A percentile compares a stretch with the other conserved stretches of the same genome.
Conservation (phyloP, 345 rosid species). For the Lumnitzera littorea region DNA sequence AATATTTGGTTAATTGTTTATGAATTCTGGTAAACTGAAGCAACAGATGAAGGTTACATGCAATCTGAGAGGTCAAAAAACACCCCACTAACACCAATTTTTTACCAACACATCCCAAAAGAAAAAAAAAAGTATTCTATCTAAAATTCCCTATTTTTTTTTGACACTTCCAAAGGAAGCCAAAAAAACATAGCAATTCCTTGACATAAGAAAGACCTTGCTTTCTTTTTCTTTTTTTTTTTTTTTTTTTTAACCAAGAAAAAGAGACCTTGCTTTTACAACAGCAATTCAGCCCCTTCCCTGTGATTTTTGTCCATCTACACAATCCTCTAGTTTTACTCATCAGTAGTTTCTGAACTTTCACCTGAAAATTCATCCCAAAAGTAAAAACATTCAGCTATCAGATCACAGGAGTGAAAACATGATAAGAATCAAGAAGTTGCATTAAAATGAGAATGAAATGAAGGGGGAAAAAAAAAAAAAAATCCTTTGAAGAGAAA, state of each 20-base stretch:
- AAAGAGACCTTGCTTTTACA: background rate
- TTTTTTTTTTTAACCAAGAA: no score
- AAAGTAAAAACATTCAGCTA: background rate
- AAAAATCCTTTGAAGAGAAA: background rate
- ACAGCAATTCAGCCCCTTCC: conserved; percentile 12
- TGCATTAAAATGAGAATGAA: background rate
- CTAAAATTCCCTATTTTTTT: conserved; percentile 21
- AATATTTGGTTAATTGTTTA: no score
- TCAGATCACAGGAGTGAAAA: background rate
- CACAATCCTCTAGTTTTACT: conserved; percentile 8
- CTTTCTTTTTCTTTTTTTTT: conserved; percentile 4
- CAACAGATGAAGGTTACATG: background rate
- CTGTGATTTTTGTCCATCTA: conserved; percentile 13
- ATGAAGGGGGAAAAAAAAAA: no score
- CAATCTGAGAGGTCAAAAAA: no score
- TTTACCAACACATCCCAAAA: conserved; percentile 2
- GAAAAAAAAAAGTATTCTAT: conserved; percentile 17
- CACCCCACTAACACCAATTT: background rate
- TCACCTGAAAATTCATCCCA: conserved; percentile 32
- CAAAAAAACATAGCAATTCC: background rate
- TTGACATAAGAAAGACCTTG: conserved; percentile 16
- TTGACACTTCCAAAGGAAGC: conserved; percentile 1
- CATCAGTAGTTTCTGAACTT: conserved; percentile 20
- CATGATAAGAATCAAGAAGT: background rate
- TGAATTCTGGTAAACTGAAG: no score